These are phyloP conservation scores for Spencermartinsiella ligniputridi DNA, from an alignment of 1,139 yeast species.

Conservation along the genomic window DNA sequence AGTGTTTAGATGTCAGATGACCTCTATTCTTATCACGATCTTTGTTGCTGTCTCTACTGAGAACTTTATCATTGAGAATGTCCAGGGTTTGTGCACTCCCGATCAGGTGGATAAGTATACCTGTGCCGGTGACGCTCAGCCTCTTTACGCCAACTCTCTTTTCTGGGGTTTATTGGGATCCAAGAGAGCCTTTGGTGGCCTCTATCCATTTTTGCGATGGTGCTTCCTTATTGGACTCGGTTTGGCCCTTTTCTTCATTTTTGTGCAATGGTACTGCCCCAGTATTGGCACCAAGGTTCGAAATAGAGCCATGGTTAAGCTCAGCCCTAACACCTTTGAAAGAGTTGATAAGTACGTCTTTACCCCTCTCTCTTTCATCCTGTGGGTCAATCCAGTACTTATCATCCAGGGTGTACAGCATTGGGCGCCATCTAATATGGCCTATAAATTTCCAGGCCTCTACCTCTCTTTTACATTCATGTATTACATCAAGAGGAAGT, in stretches of 20 bases:
- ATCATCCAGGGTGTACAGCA: slow-evolving; percentile 41
- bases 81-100: slow-evolving; percentile 44
- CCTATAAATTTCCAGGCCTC: slow-evolving; percentile 47
- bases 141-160: slow-evolving; percentile 44
- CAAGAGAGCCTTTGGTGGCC: slow-evolving; percentile 44
- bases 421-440: slow-evolving; percentile 48
- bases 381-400: slow-evolving; percentile 44
- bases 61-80: slow-evolving; percentile 47
- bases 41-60: slow-evolving; percentile 49
- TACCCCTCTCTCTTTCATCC: slow-evolving; percentile 39
- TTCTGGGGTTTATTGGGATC: slow-evolving; percentile 67
- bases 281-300: slow-evolving; percentile 34
- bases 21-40: slow-evolving; percentile 34
- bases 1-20: slow-evolving; percentile 51
- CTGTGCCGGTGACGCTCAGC: slow-evolving; percentile 38
- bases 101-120: slow-evolving; percentile 35
- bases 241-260: slow-evolving; percentile 12
- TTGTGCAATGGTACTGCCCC: slow-evolving; percentile 13
- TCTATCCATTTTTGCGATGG: slow-evolving; percentile 44
- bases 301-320: slow-evolving; percentile 3
- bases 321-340: slow-evolving; percentile 7
- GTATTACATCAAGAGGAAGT: slow-evolving; percentile 47
- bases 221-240: slow-evolving; percentile 43
- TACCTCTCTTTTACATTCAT: slow-evolving; percentile 50
- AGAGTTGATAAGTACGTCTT: slow-evolving; percentile 17